Evolutionary conservation across 2,329 filamentous ascomycete genomes (phyloP).

Genomic region (Pezicula rhizophila): DNA sequence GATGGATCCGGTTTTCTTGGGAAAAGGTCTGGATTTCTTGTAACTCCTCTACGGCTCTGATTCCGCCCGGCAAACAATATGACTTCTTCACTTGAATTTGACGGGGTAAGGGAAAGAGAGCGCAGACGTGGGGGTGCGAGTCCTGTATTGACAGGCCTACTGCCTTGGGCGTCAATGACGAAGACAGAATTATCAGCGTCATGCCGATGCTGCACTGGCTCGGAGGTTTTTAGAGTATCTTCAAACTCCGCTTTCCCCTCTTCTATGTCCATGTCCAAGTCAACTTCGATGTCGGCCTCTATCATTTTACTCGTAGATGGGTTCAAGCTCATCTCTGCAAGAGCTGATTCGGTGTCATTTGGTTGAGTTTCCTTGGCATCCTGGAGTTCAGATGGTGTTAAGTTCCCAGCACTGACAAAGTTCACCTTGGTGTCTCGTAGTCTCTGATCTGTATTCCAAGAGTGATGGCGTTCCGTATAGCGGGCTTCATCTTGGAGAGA

Average conservation of each 20-base stretch:
- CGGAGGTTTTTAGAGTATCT: neutral
- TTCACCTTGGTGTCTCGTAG: slow-evolving; percentile 49
- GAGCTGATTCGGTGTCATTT: slow-evolving; percentile 8
- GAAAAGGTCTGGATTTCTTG: neutral
- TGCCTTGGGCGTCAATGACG: slow-evolving; percentile 30
- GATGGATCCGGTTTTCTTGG: neutral
- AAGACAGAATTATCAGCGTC: slow-evolving; percentile 17
- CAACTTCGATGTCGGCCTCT: neutral
- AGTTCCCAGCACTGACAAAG: slow-evolving; percentile 55
- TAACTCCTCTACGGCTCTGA: slow-evolving; percentile 1
- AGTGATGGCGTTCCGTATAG: slow-evolving; percentile 46
- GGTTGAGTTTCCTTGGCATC: slow-evolving; percentile 19
- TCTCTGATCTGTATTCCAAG: slow-evolving; percentile 39
- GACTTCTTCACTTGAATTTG: slow-evolving; percentile 66
- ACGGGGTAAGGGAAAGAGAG: slow-evolving; percentile 31
- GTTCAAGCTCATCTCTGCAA: slow-evolving; percentile 19
- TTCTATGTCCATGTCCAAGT: neutral
- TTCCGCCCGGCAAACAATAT: slow-evolving; percentile 58
- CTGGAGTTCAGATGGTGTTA: slow-evolving; percentile 27
- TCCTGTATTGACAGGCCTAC: slow-evolving; percentile 22
- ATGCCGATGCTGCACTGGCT: slow-evolving; percentile 3
- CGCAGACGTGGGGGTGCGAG: slow-evolving; percentile 25
- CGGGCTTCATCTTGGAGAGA: slow-evolving; percentile 50
- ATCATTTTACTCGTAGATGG: slow-evolving; percentile 1
- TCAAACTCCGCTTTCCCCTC: slow-evolving; percentile 1